A percentile compares a stretch with the other conserved stretches of the same genome.
Evolutionary conservation across 2,329 filamentous ascomycete genomes (phyloP).

Genomic region (Grosmannia huntii): DNA sequence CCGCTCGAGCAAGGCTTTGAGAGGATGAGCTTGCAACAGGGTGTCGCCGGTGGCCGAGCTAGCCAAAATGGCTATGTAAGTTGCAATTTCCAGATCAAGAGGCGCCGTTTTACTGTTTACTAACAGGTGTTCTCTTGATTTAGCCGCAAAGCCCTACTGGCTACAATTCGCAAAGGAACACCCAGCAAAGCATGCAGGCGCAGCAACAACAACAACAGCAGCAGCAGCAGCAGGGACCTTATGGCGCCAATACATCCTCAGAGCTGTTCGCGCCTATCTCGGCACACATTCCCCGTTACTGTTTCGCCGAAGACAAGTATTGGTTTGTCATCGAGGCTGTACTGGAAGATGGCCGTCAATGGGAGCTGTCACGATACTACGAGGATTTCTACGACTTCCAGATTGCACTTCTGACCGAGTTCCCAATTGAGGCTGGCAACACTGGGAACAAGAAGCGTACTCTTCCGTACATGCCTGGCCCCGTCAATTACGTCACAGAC

Average conservation of each 20-base stretch:
- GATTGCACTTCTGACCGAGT: conserved; percentile 83
- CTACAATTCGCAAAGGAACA: conserved; percentile 18
- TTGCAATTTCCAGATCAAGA: not conserved
- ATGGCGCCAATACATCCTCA: conserved; percentile 29
- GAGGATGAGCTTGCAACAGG: conserved; percentile 61
- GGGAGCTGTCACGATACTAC: conserved; percentile 90
- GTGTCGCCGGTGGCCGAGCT: conserved; percentile 25
- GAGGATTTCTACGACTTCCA: conserved; percentile 99
- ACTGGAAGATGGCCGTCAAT: conserved; percentile 80
- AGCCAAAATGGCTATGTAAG: conserved; percentile 35
- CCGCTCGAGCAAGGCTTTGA: conserved; percentile 60
- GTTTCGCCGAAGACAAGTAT: conserved; percentile 94
- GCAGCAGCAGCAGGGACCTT: not conserved
- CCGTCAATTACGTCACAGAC: conserved; percentile 96
- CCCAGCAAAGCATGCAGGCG: conserved; percentile 19
- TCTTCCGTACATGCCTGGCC: conserved; percentile 93
- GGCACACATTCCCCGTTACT: conserved; percentile 83
- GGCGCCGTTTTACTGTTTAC: not conserved
- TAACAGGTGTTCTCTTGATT: not conserved
- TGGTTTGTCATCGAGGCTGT: conserved; percentile 95
- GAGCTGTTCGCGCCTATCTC: conserved; percentile 63
- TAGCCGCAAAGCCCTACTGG: conserved; percentile 22
- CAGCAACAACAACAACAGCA: conserved; percentile 13
- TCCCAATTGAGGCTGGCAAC: conserved; percentile 86
- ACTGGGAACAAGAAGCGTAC: conserved; percentile 66